Conservation (phyloP, 1,284 basidiomycete species). For the Heterobasidion occidentale region DNA sequence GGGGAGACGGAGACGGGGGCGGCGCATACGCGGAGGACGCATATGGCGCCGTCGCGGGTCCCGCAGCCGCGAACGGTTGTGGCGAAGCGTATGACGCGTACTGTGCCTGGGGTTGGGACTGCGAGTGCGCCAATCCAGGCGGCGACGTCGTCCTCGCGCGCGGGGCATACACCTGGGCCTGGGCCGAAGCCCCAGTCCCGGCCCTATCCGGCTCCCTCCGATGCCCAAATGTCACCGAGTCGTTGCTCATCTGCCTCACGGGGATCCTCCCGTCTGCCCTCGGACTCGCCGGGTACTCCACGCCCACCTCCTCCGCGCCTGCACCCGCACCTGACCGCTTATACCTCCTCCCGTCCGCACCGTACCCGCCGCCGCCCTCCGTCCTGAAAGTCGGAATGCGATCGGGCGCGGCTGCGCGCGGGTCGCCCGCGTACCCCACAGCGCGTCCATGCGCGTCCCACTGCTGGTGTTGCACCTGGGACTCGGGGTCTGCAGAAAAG, state of each 20-base stretch:
- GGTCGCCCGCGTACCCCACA: constrained; percentile 10
- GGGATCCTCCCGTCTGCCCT: background rate
- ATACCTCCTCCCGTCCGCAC: background rate
- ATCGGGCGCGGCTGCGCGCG: constrained; percentile 7
- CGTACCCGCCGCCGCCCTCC: background rate
- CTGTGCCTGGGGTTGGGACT: no score
- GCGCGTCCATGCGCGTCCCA: constrained; percentile 12
- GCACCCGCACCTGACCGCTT: background rate
- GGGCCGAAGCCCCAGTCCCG: no score
- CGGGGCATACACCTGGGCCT: background rate
- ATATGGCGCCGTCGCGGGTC: background rate
- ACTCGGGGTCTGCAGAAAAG: constrained; percentile 4
- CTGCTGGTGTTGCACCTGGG: constrained; percentile 8
- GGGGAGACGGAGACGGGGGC: no score
- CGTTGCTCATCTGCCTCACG: constrained; percentile 1
- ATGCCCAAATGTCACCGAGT: background rate
- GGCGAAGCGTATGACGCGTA: no score
- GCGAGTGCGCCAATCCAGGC: no score
- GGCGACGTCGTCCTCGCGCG: no score
- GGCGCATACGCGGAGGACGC: background rate
- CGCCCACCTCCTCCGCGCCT: background rate
- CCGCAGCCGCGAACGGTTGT: no score
- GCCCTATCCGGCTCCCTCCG: background rate
- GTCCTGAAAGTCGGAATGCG: background rate
- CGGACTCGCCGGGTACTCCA: constrained; percentile 4